A percentile compares a stretch with the other conserved stretches of the same genome.
Conservation (phyloP, 1,284 basidiomycete genomes). For the Neotropicomus parvogracilis region DNA sequence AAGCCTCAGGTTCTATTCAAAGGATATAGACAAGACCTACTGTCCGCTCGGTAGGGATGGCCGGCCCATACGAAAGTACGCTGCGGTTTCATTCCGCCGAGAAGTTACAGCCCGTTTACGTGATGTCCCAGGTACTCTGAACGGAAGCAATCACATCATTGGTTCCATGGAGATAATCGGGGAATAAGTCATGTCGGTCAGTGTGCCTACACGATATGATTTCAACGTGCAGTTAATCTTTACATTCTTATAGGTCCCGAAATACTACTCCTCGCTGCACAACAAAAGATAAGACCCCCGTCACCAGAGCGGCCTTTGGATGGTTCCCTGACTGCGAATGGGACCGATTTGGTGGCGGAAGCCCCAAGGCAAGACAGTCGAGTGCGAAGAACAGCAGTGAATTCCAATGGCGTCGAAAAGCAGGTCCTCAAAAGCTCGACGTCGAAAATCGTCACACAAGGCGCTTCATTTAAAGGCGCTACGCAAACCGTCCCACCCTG, state of each 20-base stretch:
- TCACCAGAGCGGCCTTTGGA: conserved; percentile 30
- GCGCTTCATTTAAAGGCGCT: conserved; percentile 14
- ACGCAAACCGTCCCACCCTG: conserved; percentile 4
- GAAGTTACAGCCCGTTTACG: not conserved
- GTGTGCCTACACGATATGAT: conserved; percentile 14
- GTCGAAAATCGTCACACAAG: conserved; percentile 45
- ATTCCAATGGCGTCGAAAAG: conserved; percentile 44
- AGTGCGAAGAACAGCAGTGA: conserved; percentile 39
- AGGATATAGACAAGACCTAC: conserved; percentile 47
- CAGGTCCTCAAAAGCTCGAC: conserved; percentile 53
- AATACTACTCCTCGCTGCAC: conserved; percentile 19
- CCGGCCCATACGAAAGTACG: conserved; percentile 55
- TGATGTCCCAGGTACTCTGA: conserved; percentile 45
- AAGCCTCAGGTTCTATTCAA: conserved; percentile 44
- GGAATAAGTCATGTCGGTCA: conserved; percentile 55
- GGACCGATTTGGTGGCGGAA: conserved; percentile 36
- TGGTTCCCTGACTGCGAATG: conserved; percentile 27
- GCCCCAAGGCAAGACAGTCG: conserved; percentile 40
- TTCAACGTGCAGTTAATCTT: conserved; percentile 1
- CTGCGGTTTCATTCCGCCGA: conserved; percentile 18
- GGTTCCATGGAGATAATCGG: conserved; percentile 59
- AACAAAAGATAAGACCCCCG: conserved; percentile 22
- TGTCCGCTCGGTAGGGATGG: conserved; percentile 57
- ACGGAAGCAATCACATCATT: conserved; percentile 53
- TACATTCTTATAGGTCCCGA: conserved; percentile 23